Conservation (phyloP, 2,329 filamentous ascomycete species). For the Plectosphaerella sp. region DNA sequence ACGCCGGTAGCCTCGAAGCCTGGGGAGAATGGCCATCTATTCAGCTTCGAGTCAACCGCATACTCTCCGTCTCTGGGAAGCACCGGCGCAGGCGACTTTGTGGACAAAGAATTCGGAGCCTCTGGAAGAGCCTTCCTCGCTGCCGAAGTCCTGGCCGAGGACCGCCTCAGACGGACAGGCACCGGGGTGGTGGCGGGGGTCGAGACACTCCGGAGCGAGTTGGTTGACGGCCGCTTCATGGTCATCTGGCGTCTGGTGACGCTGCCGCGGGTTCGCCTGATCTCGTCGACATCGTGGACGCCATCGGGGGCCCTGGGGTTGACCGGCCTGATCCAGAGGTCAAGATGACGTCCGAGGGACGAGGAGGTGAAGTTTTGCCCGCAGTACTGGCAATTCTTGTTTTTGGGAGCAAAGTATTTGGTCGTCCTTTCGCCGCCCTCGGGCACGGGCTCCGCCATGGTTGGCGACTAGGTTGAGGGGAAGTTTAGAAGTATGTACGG, state of each 20-base stretch:
- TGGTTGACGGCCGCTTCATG: slow-evolving; percentile 51
- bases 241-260: slow-evolving; percentile 74
- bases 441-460: slow-evolving; percentile 20
- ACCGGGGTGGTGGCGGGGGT: slow-evolving; percentile 51
- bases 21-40: slow-evolving; percentile 52
- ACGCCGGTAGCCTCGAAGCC: slow-evolving; percentile 76
- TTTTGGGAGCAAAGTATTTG: slow-evolving; percentile 58
- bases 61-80: slow-evolving; percentile 37
- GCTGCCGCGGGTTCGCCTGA: slow-evolving; percentile 73
- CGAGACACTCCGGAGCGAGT: slow-evolving; percentile 56
- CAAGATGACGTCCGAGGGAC: slow-evolving; percentile 86
- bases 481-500: too few relatives aligned
- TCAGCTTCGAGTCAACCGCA: slow-evolving; percentile 41
- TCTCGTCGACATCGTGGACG: slow-evolving; percentile 85
- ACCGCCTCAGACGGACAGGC: slow-evolving; percentile 32
- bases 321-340: slow-evolving; percentile 89
- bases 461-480: slow-evolving; percentile 1
- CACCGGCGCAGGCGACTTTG: slow-evolving; percentile 25
- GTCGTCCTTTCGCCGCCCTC: slow-evolving; percentile 33
- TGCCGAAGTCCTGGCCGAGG: slow-evolving; percentile 15
- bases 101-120: slow-evolving; percentile 7
- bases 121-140: slow-evolving; percentile 28
- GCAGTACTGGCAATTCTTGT: slow-evolving; percentile 86
- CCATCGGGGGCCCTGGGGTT: slow-evolving; percentile 87
- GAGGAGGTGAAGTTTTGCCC: slow-evolving; percentile 88